Evolutionary conservation across 768 basidiomycete species (phyloP).

Genomic region (Termitomyces sp.): DNA sequence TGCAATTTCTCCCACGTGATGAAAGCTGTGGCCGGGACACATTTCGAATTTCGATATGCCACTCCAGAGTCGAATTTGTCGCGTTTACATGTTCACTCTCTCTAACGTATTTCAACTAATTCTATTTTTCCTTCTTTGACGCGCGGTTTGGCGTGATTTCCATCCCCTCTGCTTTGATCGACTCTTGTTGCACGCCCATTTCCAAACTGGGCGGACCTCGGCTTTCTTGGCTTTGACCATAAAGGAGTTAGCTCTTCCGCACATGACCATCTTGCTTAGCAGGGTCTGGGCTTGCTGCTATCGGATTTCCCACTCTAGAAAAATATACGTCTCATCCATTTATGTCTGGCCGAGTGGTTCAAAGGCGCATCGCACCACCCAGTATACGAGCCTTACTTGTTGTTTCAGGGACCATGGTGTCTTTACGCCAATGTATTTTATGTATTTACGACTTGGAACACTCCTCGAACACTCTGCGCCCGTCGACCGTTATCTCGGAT

Average conservation of each 20-base stretch:
- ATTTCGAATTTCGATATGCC: neutral
- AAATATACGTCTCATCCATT: constrained; percentile 2
- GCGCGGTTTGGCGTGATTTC: constrained; percentile 32
- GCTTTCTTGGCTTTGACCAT: constrained; percentile 34
- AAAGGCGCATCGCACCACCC: constrained; percentile 16
- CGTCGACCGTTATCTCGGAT: constrained; percentile 28
- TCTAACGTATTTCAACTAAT: neutral
- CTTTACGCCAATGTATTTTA: constrained; percentile 3
- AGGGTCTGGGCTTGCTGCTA: constrained; percentile 36
- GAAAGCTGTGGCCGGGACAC: neutral
- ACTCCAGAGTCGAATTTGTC: neutral
- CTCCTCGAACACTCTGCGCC: constrained; percentile 18
- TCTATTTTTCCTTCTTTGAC: constrained; percentile 12
- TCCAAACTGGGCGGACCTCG: constrained; percentile 30
- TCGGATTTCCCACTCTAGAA: constrained; percentile 23
- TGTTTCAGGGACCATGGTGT: neutral
- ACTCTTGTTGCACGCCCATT: constrained; percentile 34
- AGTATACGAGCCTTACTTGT: constrained; percentile 1
- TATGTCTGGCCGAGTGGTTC: too few species aligned
- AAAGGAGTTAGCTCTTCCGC: constrained; percentile 42
- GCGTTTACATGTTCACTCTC: neutral
- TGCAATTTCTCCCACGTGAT: neutral
- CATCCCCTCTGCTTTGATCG: constrained; percentile 40
- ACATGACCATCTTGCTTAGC: constrained; percentile 41
- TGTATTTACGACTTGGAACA: constrained; percentile 18